Percentiles rank a stretch among this genome's conserved stretches.
Conservation (phyloP, 2,329 filamentous ascomycete species). For the Xylogone sp. region DNA sequence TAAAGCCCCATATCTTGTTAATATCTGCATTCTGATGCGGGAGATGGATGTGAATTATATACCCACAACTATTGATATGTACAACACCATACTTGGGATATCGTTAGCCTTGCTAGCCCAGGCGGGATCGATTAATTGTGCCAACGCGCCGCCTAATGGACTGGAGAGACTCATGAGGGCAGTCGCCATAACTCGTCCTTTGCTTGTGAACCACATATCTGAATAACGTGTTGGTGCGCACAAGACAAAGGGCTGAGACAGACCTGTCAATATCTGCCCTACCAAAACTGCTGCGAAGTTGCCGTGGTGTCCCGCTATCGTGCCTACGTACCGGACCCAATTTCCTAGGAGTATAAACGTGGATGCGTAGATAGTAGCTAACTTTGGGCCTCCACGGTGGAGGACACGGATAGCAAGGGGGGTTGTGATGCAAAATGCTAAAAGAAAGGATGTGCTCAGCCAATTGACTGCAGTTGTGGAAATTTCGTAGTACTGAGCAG, state of each 20-base stretch:
- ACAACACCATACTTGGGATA: slow-evolving; percentile 79
- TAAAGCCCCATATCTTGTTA: slow-evolving; percentile 24
- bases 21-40: no score
- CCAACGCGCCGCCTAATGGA: slow-evolving; percentile 83
- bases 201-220: slow-evolving; percentile 89
- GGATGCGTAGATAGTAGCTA: slow-evolving; percentile 70
- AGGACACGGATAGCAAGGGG: slow-evolving; percentile 75
- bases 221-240: slow-evolving; percentile 87
- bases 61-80: slow-evolving; percentile 75
- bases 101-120: slow-evolving; percentile 60
- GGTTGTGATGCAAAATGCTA: slow-evolving; percentile 71
- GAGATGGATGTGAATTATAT: neutral
- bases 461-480: slow-evolving; percentile 81
- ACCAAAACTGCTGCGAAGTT: slow-evolving; percentile 78
- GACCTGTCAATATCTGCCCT: slow-evolving; percentile 84
- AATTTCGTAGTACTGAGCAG: slow-evolving; percentile 72
- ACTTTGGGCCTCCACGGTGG: slow-evolving; percentile 72
- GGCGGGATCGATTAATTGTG: slow-evolving; percentile 80
- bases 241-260: slow-evolving; percentile 89
- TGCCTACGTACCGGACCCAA: slow-evolving; percentile 85
- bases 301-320: slow-evolving; percentile 47
- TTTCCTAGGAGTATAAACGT: slow-evolving; percentile 76
- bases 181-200: slow-evolving; percentile 81
- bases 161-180: slow-evolving; percentile 83
- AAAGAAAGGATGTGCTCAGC: slow-evolving; percentile 84